phyloP scores from a whole-genome alignment of 176 grass and related monocot species.

The Cymbopogon citratus region DNA sequence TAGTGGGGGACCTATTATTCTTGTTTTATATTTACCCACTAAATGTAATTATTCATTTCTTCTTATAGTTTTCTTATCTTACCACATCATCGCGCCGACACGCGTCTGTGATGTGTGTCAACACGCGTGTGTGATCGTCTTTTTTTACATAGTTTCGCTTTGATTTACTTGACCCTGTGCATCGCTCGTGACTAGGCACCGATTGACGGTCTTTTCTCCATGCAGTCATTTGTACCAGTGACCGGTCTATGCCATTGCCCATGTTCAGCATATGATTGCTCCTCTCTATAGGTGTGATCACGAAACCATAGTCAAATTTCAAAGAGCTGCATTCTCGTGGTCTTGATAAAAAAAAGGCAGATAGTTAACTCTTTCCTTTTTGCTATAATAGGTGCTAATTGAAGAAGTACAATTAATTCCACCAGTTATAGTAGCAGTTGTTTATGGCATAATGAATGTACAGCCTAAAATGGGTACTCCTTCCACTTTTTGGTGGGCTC shows the following conservation, averaged over 20 bases:
- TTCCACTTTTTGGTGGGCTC: neutral
- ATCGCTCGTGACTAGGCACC: neutral
- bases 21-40: neutral
- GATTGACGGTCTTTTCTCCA: neutral
- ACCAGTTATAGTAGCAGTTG: neutral
- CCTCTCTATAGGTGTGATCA: too few relatives aligned
- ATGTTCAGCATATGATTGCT: too few relatives aligned
- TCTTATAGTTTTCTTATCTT: neutral
- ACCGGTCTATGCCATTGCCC: too few relatives aligned
- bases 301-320: too few relatives aligned
- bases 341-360: too few relatives aligned
- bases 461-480: neutral
- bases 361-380: neutral
- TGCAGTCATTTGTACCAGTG: neutral
- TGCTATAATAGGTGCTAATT: neutral
- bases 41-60: neutral
- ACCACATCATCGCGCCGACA: too few relatives aligned
- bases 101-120: too few relatives aligned
- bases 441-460: neutral
- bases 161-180: neutral
- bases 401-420: neutral
- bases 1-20: too few relatives aligned
- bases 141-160: too few relatives aligned
- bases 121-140: too few relatives aligned
- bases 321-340: too few relatives aligned